These are phyloP conservation scores for Fusarium abutilonis DNA, from an alignment of 2,329 filamentous ascomycete species.

Conservation along the genomic window DNA sequence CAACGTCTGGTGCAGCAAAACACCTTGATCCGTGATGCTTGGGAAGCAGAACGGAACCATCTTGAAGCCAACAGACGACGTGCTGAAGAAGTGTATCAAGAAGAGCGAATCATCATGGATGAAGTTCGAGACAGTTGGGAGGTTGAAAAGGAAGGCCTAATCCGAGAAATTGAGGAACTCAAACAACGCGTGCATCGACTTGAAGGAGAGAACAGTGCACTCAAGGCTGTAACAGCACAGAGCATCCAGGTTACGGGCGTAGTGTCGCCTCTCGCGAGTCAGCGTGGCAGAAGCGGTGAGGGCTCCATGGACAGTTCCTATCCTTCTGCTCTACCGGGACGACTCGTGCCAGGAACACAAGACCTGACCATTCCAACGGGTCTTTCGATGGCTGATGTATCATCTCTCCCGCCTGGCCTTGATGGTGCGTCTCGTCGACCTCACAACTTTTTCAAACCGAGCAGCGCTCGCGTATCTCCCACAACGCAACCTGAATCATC, in stretches of 20 bases:
- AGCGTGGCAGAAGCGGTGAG: slow-evolving; percentile 42
- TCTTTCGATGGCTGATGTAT: slow-evolving; percentile 37
- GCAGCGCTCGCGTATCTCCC: slow-evolving; percentile 50
- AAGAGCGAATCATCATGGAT: slow-evolving; percentile 64
- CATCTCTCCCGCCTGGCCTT: slow-evolving; percentile 48
- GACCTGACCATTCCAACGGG: slow-evolving; percentile 28
- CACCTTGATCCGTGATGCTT: slow-evolving; percentile 57
- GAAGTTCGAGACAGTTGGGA: slow-evolving; percentile 60
- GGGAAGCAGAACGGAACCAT: slow-evolving; percentile 64
- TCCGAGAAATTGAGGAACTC: slow-evolving; percentile 55
- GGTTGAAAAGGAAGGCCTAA: slow-evolving; percentile 54
- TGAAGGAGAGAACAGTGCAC: slow-evolving; percentile 51
- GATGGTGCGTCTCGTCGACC: slow-evolving; percentile 51
- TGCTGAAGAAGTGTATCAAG: slow-evolving; percentile 65
- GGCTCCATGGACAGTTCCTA: slow-evolving; percentile 38
- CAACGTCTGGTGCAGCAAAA: slow-evolving; percentile 57
- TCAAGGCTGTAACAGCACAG: slow-evolving; percentile 48
- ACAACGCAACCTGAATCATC: slow-evolving; percentile 50
- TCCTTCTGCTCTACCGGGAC: slow-evolving; percentile 35
- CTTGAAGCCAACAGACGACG: slow-evolving; percentile 64
- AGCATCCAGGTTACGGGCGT: slow-evolving; percentile 46
- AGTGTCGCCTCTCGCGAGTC: slow-evolving; percentile 47
- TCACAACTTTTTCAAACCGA: slow-evolving; percentile 44
- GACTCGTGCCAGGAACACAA: slow-evolving; percentile 35
- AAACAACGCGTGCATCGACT: slow-evolving; percentile 52